Percentiles rank a stretch among this genome's conserved stretches.
phyloP scores from a whole-genome alignment of 352 stramenopile genomes.

The Aphanomyces cochlioides region DNA sequence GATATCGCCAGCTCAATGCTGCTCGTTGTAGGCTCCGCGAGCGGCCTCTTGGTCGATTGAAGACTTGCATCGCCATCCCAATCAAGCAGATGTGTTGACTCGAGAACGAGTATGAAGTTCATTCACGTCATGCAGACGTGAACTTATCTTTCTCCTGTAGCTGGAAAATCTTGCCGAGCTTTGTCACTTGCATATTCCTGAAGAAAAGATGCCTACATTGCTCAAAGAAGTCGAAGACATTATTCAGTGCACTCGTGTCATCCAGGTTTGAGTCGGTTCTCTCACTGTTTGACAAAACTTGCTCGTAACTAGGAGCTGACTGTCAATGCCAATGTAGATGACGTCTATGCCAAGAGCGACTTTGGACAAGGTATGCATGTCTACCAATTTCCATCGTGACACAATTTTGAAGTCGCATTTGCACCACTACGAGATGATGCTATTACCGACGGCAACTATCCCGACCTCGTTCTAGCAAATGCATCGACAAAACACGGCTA shows the following conservation, averaged over 20 bases:
- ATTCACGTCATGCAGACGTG: not conserved
- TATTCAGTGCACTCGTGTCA: constrained; percentile 84
- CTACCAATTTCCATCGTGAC: constrained; percentile 1
- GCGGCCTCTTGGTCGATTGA: constrained; percentile 76
- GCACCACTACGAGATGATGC: constrained; percentile 70
- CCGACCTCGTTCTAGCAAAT: constrained; percentile 70
- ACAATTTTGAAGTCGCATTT: constrained; percentile 23
- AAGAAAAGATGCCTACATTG: constrained; percentile 60
- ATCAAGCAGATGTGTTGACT: constrained; percentile 53
- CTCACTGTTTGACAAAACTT: not conserved
- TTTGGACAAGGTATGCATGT: constrained; percentile 43
- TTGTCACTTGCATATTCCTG: constrained; percentile 75
- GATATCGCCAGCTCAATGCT: too few relatives aligned
- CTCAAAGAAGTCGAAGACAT: constrained; percentile 82
- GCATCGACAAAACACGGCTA: constrained; percentile 70
- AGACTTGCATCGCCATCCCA: constrained; percentile 65
- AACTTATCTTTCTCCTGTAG: constrained; percentile 31
- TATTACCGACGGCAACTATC: constrained; percentile 69
- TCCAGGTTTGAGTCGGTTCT: constrained; percentile 45
- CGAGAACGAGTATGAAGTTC: constrained; percentile 46
- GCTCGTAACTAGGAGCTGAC: constrained; percentile 43
- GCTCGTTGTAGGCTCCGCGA: constrained; percentile 45
- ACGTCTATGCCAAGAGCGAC: constrained; percentile 67
- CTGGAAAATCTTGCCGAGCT: constrained; percentile 74
- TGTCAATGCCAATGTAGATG: constrained; percentile 75